A percentile compares a stretch with the other conserved stretches of the same genome.
phyloP scores from a whole-genome alignment of 148 eudicot genomes.

The Linanthus parryae region DNA sequence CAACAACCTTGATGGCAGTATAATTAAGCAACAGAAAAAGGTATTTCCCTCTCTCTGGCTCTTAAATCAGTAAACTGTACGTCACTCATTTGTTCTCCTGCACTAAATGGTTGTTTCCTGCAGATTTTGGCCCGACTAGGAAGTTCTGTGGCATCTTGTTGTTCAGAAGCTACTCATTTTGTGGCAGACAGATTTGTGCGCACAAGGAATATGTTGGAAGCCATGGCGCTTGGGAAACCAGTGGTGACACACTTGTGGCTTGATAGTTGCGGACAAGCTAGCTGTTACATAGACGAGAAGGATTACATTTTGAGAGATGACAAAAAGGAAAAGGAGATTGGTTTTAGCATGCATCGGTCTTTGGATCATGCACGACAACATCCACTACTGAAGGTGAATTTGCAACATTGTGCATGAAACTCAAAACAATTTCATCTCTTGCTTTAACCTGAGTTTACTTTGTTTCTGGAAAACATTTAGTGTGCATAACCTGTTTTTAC shows the following conservation, averaged over 20 bases:
- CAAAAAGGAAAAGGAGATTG: conserved; percentile 78
- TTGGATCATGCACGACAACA: conserved; percentile 57
- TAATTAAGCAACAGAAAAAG: conserved; percentile 51
- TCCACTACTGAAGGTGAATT: conserved; percentile 72
- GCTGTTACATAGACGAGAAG: conserved; percentile 67
- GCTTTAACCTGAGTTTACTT: conserved; percentile 3
- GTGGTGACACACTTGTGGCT: conserved; percentile 86
- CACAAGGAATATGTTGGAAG: conserved; percentile 88
- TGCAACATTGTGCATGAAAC: neutral
- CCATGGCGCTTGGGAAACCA: conserved; percentile 79
- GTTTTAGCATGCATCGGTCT: conserved; percentile 75
- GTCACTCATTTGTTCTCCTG: neutral
- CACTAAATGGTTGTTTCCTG: neutral
- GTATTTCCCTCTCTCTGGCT: conserved; percentile 16
- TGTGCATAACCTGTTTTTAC: conserved; percentile 13
- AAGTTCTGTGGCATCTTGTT: conserved; percentile 35
- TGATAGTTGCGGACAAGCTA: conserved; percentile 75
- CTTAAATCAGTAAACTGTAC: neutral
- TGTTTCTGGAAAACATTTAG: neutral
- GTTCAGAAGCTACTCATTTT: conserved; percentile 72
- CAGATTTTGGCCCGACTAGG: conserved; percentile 56
- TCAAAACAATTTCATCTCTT: neutral
- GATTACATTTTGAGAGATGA: conserved; percentile 75
- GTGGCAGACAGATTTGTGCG: conserved; percentile 72
- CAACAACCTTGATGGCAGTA: conserved; percentile 39